Evolutionary conservation across 2,329 filamentous ascomycete species (phyloP), one percentile per base, ranked within the genome.

Genomic region (Gnomoniopsis sp.): DNA sequence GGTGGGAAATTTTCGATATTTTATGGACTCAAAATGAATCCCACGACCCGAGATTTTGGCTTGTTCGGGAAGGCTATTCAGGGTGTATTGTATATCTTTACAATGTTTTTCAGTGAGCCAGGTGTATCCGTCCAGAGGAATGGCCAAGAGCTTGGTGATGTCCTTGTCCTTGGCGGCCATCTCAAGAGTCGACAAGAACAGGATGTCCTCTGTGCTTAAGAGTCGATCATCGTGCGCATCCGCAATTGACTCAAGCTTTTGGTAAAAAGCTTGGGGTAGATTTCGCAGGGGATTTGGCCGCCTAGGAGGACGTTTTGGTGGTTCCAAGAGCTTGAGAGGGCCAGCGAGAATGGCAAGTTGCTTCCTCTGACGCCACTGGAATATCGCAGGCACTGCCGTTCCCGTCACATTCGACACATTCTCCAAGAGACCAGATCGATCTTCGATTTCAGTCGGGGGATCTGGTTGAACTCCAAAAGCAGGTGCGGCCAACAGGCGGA

Each of bases 101-200:
- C 59, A 61, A 23, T 58, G 51, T 4, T 30, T 38, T 23, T 61
- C 59, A n/a, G 55, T 53, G 7, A 61, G 23, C 59, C 59, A 61
- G 17, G 49, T 38, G 41, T 61, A 61, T 33, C 26, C 47, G 4
- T 61, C 38, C 6, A 58, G 47, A 3, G 59, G 51, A 30, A 61
- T 55, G 14, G 59, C 47, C 22, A 61, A 46, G 21, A 61, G 38
- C n/a, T 58, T 61, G n/a, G 55, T 58, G n/a, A 61, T 55, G 19
- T 61, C 59, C n/a, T 55, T 58, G 48, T 61, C 55, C 41, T 61
- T 61, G 33, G 47, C 47, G n/a, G 55, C 51, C 49, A 61, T 58
- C 10, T 61, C 59, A 2, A 61, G 15, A 12, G 14, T 48, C 2
- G 59, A 46, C 2, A 61, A 33, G 38, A 43, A 61, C 21, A 61